phyloP scores from a whole-genome alignment of 2,329 filamentous ascomycete species.

The Penicillium sp. region DNA sequence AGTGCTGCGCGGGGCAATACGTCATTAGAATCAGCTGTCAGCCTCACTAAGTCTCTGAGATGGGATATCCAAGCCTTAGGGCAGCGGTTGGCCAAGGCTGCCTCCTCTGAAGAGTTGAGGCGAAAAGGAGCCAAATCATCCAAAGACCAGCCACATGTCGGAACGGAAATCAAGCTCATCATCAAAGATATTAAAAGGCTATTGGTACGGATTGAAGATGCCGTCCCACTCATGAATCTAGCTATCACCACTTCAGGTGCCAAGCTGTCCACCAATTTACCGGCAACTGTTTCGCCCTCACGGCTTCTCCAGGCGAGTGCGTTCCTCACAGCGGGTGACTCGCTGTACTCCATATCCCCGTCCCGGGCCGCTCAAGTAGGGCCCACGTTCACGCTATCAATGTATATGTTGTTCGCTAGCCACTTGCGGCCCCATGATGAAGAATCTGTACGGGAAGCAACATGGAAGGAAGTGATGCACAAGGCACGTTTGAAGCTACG shows the following conservation, averaged over 20 bases:
- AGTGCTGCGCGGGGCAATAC: constrained; percentile 74
- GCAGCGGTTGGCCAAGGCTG: constrained; percentile 70
- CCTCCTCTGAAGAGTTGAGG: constrained; percentile 57
- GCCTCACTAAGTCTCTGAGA: constrained; percentile 78
- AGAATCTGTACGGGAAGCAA: constrained; percentile 64
- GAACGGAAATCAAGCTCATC: constrained; percentile 68
- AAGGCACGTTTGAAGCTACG: constrained; percentile 83
- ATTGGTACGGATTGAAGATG: constrained; percentile 79
- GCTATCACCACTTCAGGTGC: constrained; percentile 94
- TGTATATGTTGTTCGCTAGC: constrained; percentile 93
- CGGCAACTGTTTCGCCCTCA: constrained; percentile 83
- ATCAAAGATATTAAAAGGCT: constrained; percentile 74
- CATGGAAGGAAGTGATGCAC: constrained; percentile 96
- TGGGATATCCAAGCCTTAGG: constrained; percentile 82
- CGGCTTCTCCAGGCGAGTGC: constrained; percentile 90
- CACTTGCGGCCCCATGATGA: constrained; percentile 65
- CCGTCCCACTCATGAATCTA: constrained; percentile 87
- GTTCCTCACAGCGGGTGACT: constrained; percentile 83
- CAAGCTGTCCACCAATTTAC: constrained; percentile 76
- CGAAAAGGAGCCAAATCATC: constrained; percentile 35
- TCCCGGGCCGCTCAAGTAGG: constrained; percentile 75
- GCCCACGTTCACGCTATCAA: constrained; percentile 78
- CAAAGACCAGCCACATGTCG: constrained; percentile 57
- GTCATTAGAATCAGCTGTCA: constrained; percentile 80
- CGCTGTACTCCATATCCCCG: constrained; percentile 71